Evolutionary conservation across 176 grass and related monocot genomes (phyloP).

Genomic region (Saccharum officinarum): DNA sequence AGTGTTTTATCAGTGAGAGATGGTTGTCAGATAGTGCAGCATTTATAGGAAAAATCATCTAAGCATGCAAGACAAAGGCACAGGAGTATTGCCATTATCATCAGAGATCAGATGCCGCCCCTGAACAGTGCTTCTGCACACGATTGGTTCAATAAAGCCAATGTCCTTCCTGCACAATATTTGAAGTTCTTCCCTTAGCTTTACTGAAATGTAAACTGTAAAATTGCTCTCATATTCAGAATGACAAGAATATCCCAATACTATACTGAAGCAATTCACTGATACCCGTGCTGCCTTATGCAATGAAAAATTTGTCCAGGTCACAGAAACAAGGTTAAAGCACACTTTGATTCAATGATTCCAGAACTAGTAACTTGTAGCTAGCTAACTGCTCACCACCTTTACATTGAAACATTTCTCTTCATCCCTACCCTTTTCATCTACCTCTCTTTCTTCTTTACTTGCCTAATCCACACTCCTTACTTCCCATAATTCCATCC

Average conservation of each 20-base stretch:
- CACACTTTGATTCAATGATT: not conserved
- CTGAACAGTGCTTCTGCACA: slow-evolving; percentile 86
- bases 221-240: not conserved
- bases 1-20: slow-evolving; percentile 3
- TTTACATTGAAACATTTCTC: not conserved
- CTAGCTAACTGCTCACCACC: not conserved
- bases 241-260: not conserved
- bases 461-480: not conserved
- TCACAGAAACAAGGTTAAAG: slow-evolving; percentile 10
- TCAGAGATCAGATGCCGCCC: slow-evolving; percentile 84
- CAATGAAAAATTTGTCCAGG: not conserved
- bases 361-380: not conserved
- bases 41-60: not conserved
- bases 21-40: not conserved
- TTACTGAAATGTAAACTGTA: not conserved
- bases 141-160: slow-evolving; percentile 42
- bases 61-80: not conserved
- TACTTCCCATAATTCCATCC: not conserved
- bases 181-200: not conserved
- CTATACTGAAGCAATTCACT: not conserved
- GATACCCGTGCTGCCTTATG: not conserved
- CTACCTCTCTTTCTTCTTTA: not conserved
- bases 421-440: not conserved
- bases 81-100: slow-evolving; percentile 65
- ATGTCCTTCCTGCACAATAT: slow-evolving; percentile 67